Evolutionary conservation across 2,329 filamentous ascomycete species (phyloP).

Genomic region (Botryotinia globosa): DNA sequence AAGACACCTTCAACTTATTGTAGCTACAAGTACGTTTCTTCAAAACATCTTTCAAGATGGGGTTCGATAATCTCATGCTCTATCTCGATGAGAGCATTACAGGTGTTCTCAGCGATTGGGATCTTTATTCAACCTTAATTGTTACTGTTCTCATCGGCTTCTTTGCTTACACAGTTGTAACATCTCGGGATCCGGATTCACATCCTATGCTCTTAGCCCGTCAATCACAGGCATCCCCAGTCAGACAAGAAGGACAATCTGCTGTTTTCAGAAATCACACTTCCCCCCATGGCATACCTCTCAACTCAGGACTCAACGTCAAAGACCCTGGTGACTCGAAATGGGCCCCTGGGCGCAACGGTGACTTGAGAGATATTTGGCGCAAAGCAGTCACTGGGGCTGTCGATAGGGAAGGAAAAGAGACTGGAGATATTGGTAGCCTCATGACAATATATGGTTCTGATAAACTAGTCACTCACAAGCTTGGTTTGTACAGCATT

Average conservation of each 20-base stretch:
- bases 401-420: constrained; percentile 59
- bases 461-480: constrained; percentile 71
- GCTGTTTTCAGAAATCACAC: constrained; percentile 82
- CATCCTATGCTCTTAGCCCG: constrained; percentile 88
- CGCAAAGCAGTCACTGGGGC: constrained; percentile 65
- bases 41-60: constrained; percentile 29
- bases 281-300: constrained; percentile 78
- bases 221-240: constrained; percentile 73
- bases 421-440: constrained; percentile 60
- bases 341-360: constrained; percentile 80
- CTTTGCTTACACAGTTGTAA: constrained; percentile 68
- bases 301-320: constrained; percentile 75
- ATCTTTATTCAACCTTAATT: constrained; percentile 72
- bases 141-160: constrained; percentile 63
- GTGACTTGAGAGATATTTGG: constrained; percentile 92
- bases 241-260: constrained; percentile 81
- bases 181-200: constrained; percentile 77
- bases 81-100: constrained; percentile 70
- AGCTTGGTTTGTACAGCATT: constrained; percentile 48
- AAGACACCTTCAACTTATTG: not conserved
- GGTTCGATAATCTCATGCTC: constrained; percentile 54
- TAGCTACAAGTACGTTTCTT: not conserved
- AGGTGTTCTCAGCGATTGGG: constrained; percentile 74
- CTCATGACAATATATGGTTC: constrained; percentile 78
- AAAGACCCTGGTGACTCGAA: constrained; percentile 76